A percentile compares a stretch with the other conserved stretches of the same genome.
These are phyloP conservation scores for Sporothrix brunneoviolacea DNA, from an alignment of 2,329 filamentous ascomycete species.

Conservation along the genomic window DNA sequence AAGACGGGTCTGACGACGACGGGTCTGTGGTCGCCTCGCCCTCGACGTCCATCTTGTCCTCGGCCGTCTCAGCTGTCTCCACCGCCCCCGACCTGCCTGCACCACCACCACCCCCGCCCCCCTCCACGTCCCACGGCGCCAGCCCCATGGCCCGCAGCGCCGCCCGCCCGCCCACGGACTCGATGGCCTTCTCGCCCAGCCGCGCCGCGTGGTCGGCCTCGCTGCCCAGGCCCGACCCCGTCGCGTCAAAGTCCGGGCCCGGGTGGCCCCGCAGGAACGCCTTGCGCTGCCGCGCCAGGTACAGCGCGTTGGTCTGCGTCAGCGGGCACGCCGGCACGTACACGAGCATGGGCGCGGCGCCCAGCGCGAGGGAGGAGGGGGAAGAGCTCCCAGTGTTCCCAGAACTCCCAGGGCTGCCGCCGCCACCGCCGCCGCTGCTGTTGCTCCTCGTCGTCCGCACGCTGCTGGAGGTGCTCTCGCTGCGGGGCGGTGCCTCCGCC, in stretches of 20 bases:
- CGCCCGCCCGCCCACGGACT: conserved; percentile 41
- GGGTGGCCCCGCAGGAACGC: conserved; percentile 49
- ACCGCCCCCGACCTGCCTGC: conserved; percentile 23
- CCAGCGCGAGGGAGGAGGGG: conserved; percentile 28
- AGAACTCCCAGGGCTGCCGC: no score
- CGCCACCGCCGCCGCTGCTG: no score
- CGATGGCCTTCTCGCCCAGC: conserved; percentile 45
- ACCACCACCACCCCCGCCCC: conserved; percentile 20
- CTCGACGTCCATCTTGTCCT: conserved; percentile 24
- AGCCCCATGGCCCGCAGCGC: conserved; percentile 53
- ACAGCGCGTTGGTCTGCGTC: conserved; percentile 52
- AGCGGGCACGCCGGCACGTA: conserved; percentile 50
- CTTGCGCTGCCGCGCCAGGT: conserved; percentile 51
- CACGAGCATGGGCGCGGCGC: conserved; percentile 42
- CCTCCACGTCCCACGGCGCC: conserved; percentile 40
- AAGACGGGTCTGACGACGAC: not conserved
- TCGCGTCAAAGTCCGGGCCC: conserved; percentile 50
- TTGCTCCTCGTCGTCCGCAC: no score
- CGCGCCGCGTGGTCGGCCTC: conserved; percentile 45
- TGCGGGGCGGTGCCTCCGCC: conserved; percentile 1
- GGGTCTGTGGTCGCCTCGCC: conserved; percentile 17
- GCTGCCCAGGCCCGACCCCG: conserved; percentile 42
- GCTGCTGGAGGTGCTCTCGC: no score
- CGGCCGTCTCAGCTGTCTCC: not conserved
- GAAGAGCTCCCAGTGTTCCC: no score